Evolutionary conservation across 2,329 filamentous ascomycete genomes (phyloP).

Genomic region (Cladosporium austrohemisphaericum): DNA sequence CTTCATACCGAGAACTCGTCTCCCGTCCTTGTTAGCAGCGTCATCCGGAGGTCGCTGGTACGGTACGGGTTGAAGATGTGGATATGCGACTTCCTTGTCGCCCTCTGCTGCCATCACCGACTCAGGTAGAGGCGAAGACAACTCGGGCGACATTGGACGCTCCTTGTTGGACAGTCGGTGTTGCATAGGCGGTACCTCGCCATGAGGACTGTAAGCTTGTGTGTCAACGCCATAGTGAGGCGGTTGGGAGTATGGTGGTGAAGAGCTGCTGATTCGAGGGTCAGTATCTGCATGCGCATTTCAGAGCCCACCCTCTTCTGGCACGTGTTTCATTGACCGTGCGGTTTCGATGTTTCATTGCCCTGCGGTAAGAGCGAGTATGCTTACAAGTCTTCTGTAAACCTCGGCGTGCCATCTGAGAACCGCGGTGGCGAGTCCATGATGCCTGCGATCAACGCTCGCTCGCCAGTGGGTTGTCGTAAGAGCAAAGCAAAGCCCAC

Average conservation of each 20-base stretch:
- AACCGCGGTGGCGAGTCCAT: slow-evolving; percentile 22
- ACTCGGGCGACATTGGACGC: slow-evolving; percentile 24
- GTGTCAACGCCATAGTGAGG: slow-evolving; percentile 20
- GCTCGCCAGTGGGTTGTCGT: too few species aligned
- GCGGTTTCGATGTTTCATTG: too few species aligned
- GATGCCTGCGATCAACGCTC: background rate
- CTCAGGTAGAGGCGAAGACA: slow-evolving; percentile 27
- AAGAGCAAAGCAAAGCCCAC: too few species aligned
- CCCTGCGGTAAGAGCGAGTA: too few species aligned
- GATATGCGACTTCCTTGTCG: slow-evolving; percentile 30
- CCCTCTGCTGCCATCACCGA: slow-evolving; percentile 25
- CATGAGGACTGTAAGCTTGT: slow-evolving; percentile 20
- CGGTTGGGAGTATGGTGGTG: slow-evolving; percentile 27
- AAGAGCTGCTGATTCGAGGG: slow-evolving; percentile 17
- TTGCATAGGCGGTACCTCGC: slow-evolving; percentile 14
- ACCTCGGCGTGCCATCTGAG: slow-evolving; percentile 22
- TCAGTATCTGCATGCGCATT: slow-evolving; percentile 14
- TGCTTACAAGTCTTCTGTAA: slow-evolving; percentile 29
- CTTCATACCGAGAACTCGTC: slow-evolving; percentile 23
- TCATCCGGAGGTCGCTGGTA: slow-evolving; percentile 16
- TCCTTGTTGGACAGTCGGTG: slow-evolving; percentile 24
- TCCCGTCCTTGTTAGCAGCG: slow-evolving; percentile 10
- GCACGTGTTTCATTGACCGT: too few species aligned
- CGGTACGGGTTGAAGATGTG: slow-evolving; percentile 17
- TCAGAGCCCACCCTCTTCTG: too few species aligned